These are phyloP conservation scores for Corylus avellana DNA, from an alignment of 306 rosid species.

Conservation along the genomic window DNA sequence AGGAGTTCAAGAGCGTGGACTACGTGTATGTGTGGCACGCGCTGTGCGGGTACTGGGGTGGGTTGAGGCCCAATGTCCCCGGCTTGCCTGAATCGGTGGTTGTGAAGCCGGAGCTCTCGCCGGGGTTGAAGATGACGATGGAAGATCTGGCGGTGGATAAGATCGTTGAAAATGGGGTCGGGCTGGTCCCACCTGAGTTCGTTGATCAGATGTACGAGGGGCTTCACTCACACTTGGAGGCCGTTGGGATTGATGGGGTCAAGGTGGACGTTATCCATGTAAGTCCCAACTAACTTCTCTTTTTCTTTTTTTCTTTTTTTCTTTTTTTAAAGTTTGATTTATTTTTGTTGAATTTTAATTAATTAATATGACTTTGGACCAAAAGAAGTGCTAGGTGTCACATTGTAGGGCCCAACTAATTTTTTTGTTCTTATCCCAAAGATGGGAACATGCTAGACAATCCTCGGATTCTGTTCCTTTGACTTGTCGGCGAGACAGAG, in stretches of 20 bases:
- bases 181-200: conserved; percentile 69
- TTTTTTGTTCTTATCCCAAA: no score
- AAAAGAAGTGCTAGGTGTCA: not conserved
- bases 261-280: conserved; percentile 94
- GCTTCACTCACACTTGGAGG: conserved; percentile 67
- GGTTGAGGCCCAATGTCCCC: conserved; percentile 64
- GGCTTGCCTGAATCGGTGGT: conserved; percentile 58
- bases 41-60: conserved; percentile 94
- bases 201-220: conserved; percentile 78
- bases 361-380: not conserved
- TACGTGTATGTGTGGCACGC: conserved; percentile 97
- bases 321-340: no score
- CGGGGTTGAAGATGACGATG: conserved; percentile 72
- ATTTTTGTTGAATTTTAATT: no score
- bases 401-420: not conserved
- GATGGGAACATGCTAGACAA: no score
- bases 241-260: conserved; percentile 83
- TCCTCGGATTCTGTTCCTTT: not conserved
- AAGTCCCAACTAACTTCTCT: conserved; percentile 22
- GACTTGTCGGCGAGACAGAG: not conserved
- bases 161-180: conserved; percentile 66
- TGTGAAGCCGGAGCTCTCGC: conserved; percentile 47
- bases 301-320: not conserved
- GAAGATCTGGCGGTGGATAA: conserved; percentile 91
- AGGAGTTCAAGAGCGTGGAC: conserved; percentile 61